phyloP scores from a whole-genome alignment of 257 asterid species.

The Nicotiana noctiflora region DNA sequence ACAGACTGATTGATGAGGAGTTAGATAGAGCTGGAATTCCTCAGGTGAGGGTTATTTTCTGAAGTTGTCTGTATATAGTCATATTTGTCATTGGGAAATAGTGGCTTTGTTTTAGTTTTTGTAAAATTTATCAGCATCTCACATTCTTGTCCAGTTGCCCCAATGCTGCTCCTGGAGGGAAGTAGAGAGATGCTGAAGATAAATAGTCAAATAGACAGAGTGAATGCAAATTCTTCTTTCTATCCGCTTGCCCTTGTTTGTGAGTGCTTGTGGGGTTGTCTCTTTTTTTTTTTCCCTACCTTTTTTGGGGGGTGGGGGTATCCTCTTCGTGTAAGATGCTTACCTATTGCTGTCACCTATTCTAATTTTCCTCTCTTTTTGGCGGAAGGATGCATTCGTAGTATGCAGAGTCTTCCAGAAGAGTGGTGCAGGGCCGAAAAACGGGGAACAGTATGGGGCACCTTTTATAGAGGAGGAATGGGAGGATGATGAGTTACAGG shows the following conservation, averaged over 20 bases:
- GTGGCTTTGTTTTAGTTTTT: neutral
- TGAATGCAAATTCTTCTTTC: neutral
- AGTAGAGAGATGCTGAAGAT: neutral
- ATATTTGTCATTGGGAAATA: neutral
- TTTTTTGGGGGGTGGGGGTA: neutral
- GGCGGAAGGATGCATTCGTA: constrained; percentile 68
- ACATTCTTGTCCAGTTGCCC: neutral
- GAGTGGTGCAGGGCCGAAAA: constrained; percentile 97
- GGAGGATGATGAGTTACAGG: constrained; percentile 58
- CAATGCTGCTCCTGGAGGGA: constrained; percentile 4
- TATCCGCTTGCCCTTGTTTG: neutral
- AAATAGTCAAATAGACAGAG: neutral
- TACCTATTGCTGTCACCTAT: neutral
- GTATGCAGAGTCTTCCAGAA: constrained; percentile 89
- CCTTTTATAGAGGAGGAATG: constrained; percentile 89
- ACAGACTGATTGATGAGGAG: constrained; percentile 70
- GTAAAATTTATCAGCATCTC: neutral
- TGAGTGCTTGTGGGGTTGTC: constrained; percentile 4
- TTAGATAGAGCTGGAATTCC: constrained; percentile 60
- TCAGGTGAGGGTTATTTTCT: constrained; percentile 46
- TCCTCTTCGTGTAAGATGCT: neutral
- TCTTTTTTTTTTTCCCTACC: neutral
- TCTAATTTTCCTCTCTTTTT: constrained; percentile 11
- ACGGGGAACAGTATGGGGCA: constrained; percentile 95
- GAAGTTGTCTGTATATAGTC: constrained; percentile 5